A percentile compares a stretch with the other conserved stretches of the same genome.
phyloP scores from a whole-genome alignment of 169 alveolate species.

The Plasmodium malariae region DNA sequence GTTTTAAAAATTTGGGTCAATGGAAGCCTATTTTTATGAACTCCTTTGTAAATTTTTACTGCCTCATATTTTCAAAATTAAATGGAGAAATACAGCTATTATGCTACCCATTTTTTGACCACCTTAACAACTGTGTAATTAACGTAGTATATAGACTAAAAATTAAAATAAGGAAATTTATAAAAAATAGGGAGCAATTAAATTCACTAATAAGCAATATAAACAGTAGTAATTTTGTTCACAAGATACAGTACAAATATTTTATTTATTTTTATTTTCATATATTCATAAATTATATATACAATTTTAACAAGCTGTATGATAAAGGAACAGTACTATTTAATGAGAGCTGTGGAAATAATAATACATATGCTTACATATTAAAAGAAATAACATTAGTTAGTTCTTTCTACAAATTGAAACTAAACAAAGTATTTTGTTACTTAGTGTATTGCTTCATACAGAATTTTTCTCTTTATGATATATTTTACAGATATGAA shows the following conservation, averaged over 20 bases:
- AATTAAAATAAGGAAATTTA: background rate
- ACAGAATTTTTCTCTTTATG: conserved; percentile 30
- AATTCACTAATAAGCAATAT: background rate
- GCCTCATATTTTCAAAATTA: conserved; percentile 35
- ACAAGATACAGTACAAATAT: background rate
- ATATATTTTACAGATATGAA: conserved; percentile 42
- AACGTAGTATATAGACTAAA: conserved; percentile 20
- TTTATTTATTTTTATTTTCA: conserved; percentile 25
- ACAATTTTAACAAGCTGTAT: conserved; percentile 24
- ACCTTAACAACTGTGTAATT: conserved; percentile 27
- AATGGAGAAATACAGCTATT: conserved; percentile 23
- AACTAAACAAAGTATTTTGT: conserved; percentile 43
- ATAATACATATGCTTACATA: background rate
- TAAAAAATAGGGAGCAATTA: background rate
- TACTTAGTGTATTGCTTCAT: conserved; percentile 36
- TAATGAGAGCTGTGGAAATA: background rate
- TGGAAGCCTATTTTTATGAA: conserved; percentile 18
- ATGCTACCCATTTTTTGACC: conserved; percentile 59
- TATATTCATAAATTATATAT: conserved; percentile 37
- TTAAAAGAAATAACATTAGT: conserved; percentile 30
- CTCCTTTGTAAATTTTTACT: conserved; percentile 60
- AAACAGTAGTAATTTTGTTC: background rate
- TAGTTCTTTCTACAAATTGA: conserved; percentile 12
- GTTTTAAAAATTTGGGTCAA: conserved; percentile 2
- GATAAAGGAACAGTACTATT: background rate